These are phyloP conservation scores for Pyricularia sp. DNA, from an alignment of 2,329 filamentous ascomycete genomes.

Conservation along the genomic window DNA sequence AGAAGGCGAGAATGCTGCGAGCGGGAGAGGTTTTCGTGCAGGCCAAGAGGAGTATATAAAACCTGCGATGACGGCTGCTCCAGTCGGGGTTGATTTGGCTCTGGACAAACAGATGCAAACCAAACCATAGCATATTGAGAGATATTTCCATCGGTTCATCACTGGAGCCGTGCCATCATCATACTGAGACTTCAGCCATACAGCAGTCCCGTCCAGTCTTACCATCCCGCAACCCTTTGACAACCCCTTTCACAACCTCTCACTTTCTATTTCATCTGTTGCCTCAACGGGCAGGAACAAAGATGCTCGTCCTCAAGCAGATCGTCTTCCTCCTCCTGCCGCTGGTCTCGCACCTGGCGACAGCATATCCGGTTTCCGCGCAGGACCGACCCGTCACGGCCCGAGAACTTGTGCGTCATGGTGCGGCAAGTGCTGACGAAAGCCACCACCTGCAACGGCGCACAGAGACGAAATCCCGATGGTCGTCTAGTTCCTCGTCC, in stretches of 20 bases:
- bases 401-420: background rate
- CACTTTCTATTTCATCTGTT: too few relatives aligned
- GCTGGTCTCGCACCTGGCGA: background rate
- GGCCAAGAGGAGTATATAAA: background rate
- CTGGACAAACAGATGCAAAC: background rate
- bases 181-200: background rate
- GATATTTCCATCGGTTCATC: too few relatives aligned
- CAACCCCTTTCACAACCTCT: too few relatives aligned
- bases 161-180: too few relatives aligned
- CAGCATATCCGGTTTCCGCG: background rate
- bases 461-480: background rate
- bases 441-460: background rate
- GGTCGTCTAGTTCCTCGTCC: too few relatives aligned
- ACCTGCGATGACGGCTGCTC: background rate
- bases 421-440: background rate
- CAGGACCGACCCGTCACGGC: background rate
- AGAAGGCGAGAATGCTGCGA: background rate
- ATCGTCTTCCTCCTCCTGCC: background rate
- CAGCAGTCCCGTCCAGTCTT: background rate
- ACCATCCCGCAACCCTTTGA: background rate
- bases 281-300: too few relatives aligned
- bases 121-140: background rate
- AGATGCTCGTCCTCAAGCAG: background rate
- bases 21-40: background rate
- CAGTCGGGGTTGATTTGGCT: background rate